These are phyloP conservation scores for Saussurea involucrata DNA, from an alignment of 129 eudicot species.

Conservation along the genomic window DNA sequence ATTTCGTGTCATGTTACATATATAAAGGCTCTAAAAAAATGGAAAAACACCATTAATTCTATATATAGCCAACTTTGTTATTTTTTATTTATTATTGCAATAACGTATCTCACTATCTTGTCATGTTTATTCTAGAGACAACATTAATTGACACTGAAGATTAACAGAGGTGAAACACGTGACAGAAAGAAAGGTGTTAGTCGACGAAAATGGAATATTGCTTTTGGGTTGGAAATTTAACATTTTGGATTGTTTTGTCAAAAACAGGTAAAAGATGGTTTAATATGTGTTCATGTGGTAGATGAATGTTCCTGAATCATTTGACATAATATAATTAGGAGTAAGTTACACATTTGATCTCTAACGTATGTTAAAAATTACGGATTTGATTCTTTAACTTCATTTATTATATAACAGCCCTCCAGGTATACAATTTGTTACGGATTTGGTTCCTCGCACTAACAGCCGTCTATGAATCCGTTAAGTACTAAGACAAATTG, in stretches of 20 bases:
- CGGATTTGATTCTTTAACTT: no score
- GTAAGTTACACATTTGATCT: no score
- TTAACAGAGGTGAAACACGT: not conserved
- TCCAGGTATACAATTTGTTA: no score
- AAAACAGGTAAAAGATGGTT: not conserved
- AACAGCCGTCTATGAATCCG: no score
- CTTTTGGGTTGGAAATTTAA: not conserved
- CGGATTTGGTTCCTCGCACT: no score
- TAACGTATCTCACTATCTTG: no score
- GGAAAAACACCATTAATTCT: not conserved
- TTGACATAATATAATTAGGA: not conserved
- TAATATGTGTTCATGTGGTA: conserved; percentile 3
- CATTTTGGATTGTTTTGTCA: not conserved
- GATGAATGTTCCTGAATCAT: conserved; percentile 3
- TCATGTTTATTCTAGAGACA: not conserved
- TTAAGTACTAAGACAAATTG: no score
- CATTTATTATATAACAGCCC: no score
- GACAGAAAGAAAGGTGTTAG: no score
- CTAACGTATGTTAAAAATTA: no score
- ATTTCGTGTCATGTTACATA: not conserved
- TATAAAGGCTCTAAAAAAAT: not conserved
- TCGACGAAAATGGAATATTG: not conserved
- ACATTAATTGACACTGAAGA: not conserved
- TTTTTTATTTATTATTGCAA: not conserved
- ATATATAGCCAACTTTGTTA: not conserved